phyloP scores from a whole-genome alignment of 345 rosid species.

The Conringia planisiliqua region DNA sequence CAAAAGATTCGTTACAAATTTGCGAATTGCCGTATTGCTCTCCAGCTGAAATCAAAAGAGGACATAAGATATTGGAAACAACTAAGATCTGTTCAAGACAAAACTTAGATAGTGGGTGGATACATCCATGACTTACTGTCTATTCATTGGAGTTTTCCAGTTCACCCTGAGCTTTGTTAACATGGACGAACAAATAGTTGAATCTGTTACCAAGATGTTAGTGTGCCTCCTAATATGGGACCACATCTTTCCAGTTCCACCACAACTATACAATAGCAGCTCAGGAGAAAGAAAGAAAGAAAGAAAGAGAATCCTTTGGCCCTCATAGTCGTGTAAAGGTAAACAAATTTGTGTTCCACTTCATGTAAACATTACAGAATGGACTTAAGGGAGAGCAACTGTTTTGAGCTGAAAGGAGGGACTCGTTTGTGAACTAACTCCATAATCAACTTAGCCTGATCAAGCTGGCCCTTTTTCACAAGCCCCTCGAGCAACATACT shows the following conservation, averaged over 20 bases:
- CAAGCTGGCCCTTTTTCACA: slow-evolving; percentile 41
- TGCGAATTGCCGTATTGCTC: neutral
- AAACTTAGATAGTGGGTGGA: neutral
- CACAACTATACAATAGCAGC: slow-evolving; percentile 25
- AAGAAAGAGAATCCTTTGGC: slow-evolving; percentile 26
- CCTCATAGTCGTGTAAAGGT: slow-evolving; percentile 11
- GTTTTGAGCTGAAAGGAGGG: slow-evolving; percentile 58
- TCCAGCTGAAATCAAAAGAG: slow-evolving; percentile 6
- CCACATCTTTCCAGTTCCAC: slow-evolving; percentile 12
- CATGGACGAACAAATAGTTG: slow-evolving; percentile 28
- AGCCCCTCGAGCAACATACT: slow-evolving; percentile 54
- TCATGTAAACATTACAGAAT: slow-evolving; percentile 27
- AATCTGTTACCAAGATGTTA: slow-evolving; percentile 1
- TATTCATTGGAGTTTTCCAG: slow-evolving; percentile 7
- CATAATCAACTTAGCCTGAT: slow-evolving; percentile 51
- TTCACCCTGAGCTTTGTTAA: slow-evolving; percentile 23
- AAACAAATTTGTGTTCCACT: slow-evolving; percentile 10
- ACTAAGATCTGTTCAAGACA: neutral
- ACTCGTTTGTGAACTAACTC: slow-evolving; percentile 41
- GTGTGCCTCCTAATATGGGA: slow-evolving; percentile 12
- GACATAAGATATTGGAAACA: neutral
- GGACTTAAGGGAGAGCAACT: slow-evolving; percentile 42
- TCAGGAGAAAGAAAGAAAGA: slow-evolving; percentile 20
- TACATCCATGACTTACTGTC: slow-evolving; percentile 4
- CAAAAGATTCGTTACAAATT: neutral